These are phyloP conservation scores for Coemansia sp. DNA, from an alignment of 192 early-diverging fungal genomes.

Conservation along the genomic window DNA sequence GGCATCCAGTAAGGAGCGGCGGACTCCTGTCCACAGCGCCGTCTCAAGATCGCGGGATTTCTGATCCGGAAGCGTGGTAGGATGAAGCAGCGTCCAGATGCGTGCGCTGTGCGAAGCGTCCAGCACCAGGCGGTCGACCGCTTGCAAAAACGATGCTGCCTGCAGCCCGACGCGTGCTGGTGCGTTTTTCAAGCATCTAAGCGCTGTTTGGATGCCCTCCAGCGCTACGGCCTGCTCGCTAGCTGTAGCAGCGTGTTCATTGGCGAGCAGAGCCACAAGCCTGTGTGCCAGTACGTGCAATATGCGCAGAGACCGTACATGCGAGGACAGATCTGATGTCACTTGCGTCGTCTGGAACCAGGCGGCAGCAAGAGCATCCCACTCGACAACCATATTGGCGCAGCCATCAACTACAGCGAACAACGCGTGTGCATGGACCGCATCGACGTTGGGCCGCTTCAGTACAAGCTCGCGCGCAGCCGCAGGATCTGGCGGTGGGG, in stretches of 20 bases:
- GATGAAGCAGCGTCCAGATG: conserved; percentile 34
- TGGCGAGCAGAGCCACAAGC: conserved; percentile 17
- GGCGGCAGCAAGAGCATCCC: conserved; percentile 12
- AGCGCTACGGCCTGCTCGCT: conserved; percentile 48
- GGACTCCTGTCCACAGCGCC: neutral
- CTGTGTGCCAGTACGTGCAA: conserved; percentile 10
- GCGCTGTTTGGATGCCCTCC: conserved; percentile 23
- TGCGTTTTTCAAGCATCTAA: neutral
- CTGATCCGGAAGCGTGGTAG: conserved; percentile 25
- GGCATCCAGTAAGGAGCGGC: neutral
- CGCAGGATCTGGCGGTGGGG: neutral
- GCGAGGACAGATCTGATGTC: neutral
- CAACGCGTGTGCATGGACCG: conserved; percentile 15
- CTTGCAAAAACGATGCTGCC: neutral
- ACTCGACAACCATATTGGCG: conserved; percentile 9
- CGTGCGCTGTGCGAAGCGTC: conserved; percentile 36
- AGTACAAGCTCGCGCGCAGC: conserved; percentile 29
- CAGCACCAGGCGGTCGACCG: conserved; percentile 17
- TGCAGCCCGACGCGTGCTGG: neutral
- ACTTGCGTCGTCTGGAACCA: neutral
- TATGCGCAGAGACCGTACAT: conserved; percentile 17
- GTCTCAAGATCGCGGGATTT: conserved; percentile 27
- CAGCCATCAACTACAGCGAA: conserved; percentile 39
- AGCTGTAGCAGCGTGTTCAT: conserved; percentile 8
- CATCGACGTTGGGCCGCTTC: conserved; percentile 36